Evolutionary conservation across 1,139 yeast species (phyloP), one percentile per base, ranked within the genome.

Genomic region (Candida sp.): DNA sequence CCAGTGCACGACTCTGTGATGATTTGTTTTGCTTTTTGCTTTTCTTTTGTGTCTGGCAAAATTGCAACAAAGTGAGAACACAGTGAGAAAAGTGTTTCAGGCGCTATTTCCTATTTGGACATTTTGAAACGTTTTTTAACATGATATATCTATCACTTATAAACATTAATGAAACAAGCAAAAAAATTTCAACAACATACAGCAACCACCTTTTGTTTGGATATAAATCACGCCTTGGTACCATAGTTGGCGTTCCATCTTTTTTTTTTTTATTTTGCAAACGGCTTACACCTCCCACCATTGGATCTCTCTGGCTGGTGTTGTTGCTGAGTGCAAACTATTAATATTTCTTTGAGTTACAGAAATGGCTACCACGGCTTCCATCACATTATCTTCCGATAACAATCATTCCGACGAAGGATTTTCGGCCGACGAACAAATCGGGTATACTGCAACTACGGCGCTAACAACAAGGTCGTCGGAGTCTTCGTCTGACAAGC

Each of bases 121-220:
- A 31, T 30, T 46, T 25, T 46, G 49, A 46, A 46, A 46, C 49
- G 42, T 7, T 39, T 44, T 30, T 31, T 32, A 31, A 30, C 35
- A 41, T 31, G 44, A 22, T n/a, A 11, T 27, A 23, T 9, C 9
- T 17, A 17, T 17, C 17, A 17, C 17, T 17, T 17, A 11, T 28
- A 31, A 31, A 41, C 44, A 31, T 8, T 22, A 25, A 8, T 41
- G 44, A 41, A 41, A 41, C 44, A 41, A 26, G 4, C 38, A 34
- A 39, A 26, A 7, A 26, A n/a, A 26, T 8, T 28, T 11, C 31
- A 39, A 39, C 17, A 17, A 17, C 17, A 17, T 17, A 17, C 17
- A 17, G 2, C 17, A 17, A 17, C 17, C 17, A 17, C 17, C 17
- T 17, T 17, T 2, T 17, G 1, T 17, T 17, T 17, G 17, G 17